These are phyloP conservation scores for Cyclocybe cylindracea DNA, from an alignment of 768 basidiomycete species.

Conservation along the genomic window DNA sequence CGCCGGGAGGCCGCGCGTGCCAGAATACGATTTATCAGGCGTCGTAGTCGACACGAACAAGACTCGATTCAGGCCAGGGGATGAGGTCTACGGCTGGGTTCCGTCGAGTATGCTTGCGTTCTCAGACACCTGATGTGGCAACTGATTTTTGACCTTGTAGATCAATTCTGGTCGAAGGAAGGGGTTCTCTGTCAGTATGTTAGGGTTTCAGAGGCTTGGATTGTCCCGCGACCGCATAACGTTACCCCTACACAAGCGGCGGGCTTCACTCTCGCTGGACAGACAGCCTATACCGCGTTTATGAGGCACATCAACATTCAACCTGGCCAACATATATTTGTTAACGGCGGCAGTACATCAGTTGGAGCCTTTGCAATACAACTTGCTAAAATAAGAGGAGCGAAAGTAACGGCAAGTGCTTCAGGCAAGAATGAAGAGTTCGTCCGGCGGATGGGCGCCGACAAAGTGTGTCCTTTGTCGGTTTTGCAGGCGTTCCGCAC, in stretches of 20 bases:
- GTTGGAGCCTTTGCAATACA: slow-evolving; percentile 76
- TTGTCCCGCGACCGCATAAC: slow-evolving; percentile 46
- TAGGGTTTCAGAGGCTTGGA: slow-evolving; percentile 37
- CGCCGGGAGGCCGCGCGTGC: slow-evolving; percentile 46
- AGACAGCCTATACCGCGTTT: slow-evolving; percentile 61
- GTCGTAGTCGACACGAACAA: slow-evolving; percentile 57
- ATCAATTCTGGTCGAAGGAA: slow-evolving; percentile 35
- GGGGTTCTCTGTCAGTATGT: slow-evolving; percentile 64
- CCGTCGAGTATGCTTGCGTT: slow-evolving; percentile 23
- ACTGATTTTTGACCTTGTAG: slow-evolving; percentile 11
- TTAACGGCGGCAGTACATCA: slow-evolving; percentile 71
- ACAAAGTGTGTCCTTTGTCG: slow-evolving; percentile 44
- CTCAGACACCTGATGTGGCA: background rate
- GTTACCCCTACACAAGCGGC: slow-evolving; percentile 58
- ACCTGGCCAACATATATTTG: slow-evolving; percentile 56
- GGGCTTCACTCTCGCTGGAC: slow-evolving; percentile 53
- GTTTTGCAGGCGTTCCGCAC: too few species aligned
- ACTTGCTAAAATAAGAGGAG: slow-evolving; percentile 65
- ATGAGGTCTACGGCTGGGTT: slow-evolving; percentile 63
- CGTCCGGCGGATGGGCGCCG: slow-evolving; percentile 62
- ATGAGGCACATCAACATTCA: slow-evolving; percentile 47
- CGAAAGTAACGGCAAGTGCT: slow-evolving; percentile 58
- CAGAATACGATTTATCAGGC: slow-evolving; percentile 68
- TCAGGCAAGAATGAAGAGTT: slow-evolving; percentile 61
- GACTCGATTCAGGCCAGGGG: slow-evolving; percentile 54